phyloP scores from a whole-genome alignment of 2,329 filamentous ascomycete species.

The Cercospora sojina region DNA sequence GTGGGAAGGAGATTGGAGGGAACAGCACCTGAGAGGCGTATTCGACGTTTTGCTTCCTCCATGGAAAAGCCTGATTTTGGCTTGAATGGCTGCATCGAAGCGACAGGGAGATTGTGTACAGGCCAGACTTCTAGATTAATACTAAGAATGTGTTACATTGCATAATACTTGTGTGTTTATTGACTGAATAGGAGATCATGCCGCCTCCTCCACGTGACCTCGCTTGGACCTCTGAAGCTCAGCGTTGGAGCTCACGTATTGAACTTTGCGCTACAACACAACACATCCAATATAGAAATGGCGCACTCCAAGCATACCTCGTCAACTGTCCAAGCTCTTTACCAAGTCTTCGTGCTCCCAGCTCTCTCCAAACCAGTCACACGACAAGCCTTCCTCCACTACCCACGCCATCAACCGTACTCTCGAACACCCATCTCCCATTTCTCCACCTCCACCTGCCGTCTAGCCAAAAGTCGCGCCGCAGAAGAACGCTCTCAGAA shows the following conservation, averaged over 20 bases:
- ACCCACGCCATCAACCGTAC: constrained; percentile 23
- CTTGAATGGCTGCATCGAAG: not conserved
- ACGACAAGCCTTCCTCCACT: constrained; percentile 11
- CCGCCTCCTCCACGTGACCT: not conserved
- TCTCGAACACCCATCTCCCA: constrained; percentile 19
- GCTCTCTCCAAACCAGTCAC: constrained; percentile 18
- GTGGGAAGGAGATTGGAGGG: not conserved
- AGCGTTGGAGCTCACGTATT: not conserved
- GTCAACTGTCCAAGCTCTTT: constrained; percentile 40
- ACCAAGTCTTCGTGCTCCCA: constrained; percentile 47
- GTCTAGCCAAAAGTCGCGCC: constrained; percentile 38
- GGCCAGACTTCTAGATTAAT: not conserved
- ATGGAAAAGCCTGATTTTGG: not conserved
- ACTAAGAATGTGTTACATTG: not conserved
- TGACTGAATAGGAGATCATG: not conserved
- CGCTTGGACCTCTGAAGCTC: not conserved
- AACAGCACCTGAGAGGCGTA: constrained; percentile 1
- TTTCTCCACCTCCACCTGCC: constrained; percentile 30
- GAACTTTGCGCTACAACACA: not conserved
- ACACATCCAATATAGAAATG: not conserved
- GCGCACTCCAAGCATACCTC: constrained; percentile 23
- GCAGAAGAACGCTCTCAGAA: constrained; percentile 43
- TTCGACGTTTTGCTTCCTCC: not conserved
- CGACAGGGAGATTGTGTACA: not conserved
- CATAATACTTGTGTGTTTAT: not conserved